phyloP scores from a whole-genome alignment of 495 filamentous ascomycete species.

The Chaetomium cochliodes region DNA sequence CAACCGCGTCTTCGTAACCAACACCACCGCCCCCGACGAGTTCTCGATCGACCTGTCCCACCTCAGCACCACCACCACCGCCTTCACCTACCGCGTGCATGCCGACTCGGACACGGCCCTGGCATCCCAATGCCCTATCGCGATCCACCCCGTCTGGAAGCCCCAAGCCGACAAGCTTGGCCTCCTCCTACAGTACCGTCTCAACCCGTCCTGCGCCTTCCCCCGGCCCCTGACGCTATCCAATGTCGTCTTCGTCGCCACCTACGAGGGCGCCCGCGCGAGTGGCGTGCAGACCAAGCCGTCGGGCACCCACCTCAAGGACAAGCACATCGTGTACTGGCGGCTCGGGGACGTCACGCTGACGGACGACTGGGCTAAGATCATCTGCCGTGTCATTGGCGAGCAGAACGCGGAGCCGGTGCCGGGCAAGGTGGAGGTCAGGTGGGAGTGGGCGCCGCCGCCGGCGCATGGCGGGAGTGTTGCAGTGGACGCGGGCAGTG shows the following conservation, averaged over 20 bases:
- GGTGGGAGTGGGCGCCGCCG: conserved; percentile 66
- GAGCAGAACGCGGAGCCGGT: conserved; percentile 72
- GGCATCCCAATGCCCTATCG: conserved; percentile 61
- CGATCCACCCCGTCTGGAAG: conserved; percentile 79
- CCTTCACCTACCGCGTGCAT: conserved; percentile 95
- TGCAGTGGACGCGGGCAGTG: conserved; percentile 57
- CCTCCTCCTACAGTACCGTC: conserved; percentile 76
- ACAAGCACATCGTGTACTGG: conserved; percentile 87
- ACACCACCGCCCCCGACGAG: conserved; percentile 67
- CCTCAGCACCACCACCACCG: conserved; percentile 67
- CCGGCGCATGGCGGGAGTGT: conserved; percentile 26
- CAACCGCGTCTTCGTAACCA: conserved; percentile 83
- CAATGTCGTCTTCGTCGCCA: conserved; percentile 79
- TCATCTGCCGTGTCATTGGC: conserved; percentile 73
- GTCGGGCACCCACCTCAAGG: conserved; percentile 75
- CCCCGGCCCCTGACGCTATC: conserved; percentile 62
- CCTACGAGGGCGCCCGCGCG: conserved; percentile 67
- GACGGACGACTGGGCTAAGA: conserved; percentile 59
- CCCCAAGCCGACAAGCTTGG: conserved; percentile 77
- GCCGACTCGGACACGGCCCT: conserved; percentile 66
- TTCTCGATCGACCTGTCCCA: conserved; percentile 72
- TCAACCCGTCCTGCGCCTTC: conserved; percentile 67
- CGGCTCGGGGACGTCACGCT: conserved; percentile 77
- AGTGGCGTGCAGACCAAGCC: conserved; percentile 71
- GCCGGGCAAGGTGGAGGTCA: conserved; percentile 73